Evolutionary conservation across 2,329 filamentous ascomycete genomes (phyloP).

Genomic region (Bipolaris oryzae): DNA sequence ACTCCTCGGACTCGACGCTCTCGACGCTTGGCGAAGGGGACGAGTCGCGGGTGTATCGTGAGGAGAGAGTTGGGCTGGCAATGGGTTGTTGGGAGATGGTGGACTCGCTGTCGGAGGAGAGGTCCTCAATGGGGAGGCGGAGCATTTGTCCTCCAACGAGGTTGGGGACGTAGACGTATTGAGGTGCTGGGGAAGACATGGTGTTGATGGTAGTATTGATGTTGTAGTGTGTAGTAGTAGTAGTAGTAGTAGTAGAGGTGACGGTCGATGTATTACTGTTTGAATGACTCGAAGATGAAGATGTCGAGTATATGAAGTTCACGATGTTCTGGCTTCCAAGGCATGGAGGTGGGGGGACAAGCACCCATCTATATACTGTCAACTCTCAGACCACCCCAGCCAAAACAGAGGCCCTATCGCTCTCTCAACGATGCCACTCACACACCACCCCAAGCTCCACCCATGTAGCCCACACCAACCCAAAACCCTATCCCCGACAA

Average conservation of each 20-base stretch:
- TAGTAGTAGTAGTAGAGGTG: constrained; percentile 2
- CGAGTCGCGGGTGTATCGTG: constrained; percentile 27
- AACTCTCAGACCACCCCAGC: constrained; percentile 7
- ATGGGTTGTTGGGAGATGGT: constrained; percentile 24
- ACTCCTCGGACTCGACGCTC: constrained; percentile 34
- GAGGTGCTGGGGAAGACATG: constrained; percentile 38
- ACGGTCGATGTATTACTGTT: not conserved
- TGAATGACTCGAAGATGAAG: not conserved
- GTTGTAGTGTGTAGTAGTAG: not conserved
- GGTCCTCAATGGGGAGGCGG: constrained; percentile 40
- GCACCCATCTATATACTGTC: constrained; percentile 12
- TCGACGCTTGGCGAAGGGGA: constrained; percentile 38
- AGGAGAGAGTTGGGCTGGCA: constrained; percentile 17
- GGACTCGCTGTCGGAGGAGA: constrained; percentile 27
- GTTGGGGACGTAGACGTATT: constrained; percentile 50
- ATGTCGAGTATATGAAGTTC: not conserved
- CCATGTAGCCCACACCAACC: constrained; percentile 21
- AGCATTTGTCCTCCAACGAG: constrained; percentile 48
- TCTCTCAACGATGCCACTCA: constrained; percentile 2
- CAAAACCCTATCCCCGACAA: constrained; percentile 32
- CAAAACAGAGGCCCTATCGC: constrained; percentile 4
- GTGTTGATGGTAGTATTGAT: constrained; percentile 13
- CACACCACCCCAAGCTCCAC: constrained; percentile 27
- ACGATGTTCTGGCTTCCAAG: not conserved
- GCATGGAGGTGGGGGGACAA: constrained; percentile 4